phyloP scores from a whole-genome alignment of 371 early-diverging fungal genomes.

The Rhizomucor pusillus region DNA sequence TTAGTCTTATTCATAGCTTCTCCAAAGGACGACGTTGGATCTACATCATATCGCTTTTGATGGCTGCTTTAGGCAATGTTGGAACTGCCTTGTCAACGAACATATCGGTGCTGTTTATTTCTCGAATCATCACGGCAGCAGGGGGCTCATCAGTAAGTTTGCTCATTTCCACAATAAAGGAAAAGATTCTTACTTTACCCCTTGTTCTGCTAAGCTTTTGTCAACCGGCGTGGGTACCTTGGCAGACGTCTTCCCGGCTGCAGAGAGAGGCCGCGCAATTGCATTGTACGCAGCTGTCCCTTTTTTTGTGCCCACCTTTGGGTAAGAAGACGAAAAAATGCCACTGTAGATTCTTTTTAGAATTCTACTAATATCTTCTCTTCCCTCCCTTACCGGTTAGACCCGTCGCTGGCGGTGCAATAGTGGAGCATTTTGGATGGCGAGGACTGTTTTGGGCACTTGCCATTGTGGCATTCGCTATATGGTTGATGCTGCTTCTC shows the following conservation, averaged over 20 bases:
- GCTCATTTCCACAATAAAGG: not conserved
- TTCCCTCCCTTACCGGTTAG: constrained; percentile 11
- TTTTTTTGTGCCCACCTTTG: constrained; percentile 17
- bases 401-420: constrained; percentile 39
- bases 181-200: not conserved
- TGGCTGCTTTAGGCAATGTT: constrained; percentile 24
- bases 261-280: constrained; percentile 38
- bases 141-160: constrained; percentile 29
- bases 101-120: constrained; percentile 33
- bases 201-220: constrained; percentile 11
- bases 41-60: constrained; percentile 35
- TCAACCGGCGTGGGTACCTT: constrained; percentile 33
- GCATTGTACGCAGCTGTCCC: constrained; percentile 35
- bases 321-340: constrained; percentile 5
- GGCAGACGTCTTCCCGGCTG: constrained; percentile 37
- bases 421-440: constrained; percentile 43
- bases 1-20: too few relatives aligned
- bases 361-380: not conserved
- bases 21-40: constrained; percentile 31
- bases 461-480: constrained; percentile 24
- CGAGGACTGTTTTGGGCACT: constrained; percentile 39
- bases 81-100: constrained; percentile 38
- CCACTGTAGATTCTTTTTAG: not conserved
- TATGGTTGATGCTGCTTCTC: constrained; percentile 29
- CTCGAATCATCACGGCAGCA: constrained; percentile 30